A percentile compares a stretch with the other conserved stretches of the same genome.
phyloP scores from a whole-genome alignment of 2,329 filamentous ascomycete species.

The Pestalotiopsis sp. region DNA sequence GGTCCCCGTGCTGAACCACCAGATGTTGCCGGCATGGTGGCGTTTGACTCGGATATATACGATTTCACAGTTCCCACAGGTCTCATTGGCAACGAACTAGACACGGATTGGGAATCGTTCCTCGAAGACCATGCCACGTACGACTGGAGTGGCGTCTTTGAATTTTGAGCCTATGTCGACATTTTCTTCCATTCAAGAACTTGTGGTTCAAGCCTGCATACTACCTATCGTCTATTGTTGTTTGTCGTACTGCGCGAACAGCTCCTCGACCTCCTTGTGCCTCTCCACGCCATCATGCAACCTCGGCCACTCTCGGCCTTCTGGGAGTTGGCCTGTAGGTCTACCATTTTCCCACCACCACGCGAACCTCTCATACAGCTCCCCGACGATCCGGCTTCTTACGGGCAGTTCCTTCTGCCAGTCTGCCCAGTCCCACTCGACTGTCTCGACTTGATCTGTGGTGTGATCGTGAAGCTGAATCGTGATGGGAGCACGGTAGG shows the following conservation, averaged over 20 bases:
- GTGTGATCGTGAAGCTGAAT: constrained; percentile 53
- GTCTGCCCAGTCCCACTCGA: constrained; percentile 47
- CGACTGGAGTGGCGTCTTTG: constrained; percentile 3
- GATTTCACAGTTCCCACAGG: neutral
- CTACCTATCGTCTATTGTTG: neutral
- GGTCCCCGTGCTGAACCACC: neutral
- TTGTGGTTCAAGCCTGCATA: neutral
- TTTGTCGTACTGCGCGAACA: constrained; percentile 23
- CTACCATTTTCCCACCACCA: constrained; percentile 23
- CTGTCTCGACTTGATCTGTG: constrained; percentile 43
- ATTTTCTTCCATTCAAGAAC: neutral
- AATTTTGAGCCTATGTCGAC: neutral
- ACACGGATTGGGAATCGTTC: constrained; percentile 1
- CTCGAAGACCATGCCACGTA: neutral
- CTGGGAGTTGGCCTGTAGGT: constrained; percentile 19
- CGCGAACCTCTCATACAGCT: constrained; percentile 59
- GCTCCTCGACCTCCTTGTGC: constrained; percentile 21
- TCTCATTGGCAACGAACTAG: neutral
- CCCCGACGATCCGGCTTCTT: constrained; percentile 51
- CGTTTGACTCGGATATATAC: constrained; percentile 4
- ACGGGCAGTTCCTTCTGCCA: constrained; percentile 49
- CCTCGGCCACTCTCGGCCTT: constrained; percentile 37
- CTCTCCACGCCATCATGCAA: constrained; percentile 36
- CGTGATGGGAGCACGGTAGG: constrained; percentile 42
- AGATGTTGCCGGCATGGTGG: neutral